A percentile compares a stretch with the other conserved stretches of the same genome.
Conservation (phyloP, 2,329 filamentous ascomycete genomes). For the Catunica adiposa region DNA sequence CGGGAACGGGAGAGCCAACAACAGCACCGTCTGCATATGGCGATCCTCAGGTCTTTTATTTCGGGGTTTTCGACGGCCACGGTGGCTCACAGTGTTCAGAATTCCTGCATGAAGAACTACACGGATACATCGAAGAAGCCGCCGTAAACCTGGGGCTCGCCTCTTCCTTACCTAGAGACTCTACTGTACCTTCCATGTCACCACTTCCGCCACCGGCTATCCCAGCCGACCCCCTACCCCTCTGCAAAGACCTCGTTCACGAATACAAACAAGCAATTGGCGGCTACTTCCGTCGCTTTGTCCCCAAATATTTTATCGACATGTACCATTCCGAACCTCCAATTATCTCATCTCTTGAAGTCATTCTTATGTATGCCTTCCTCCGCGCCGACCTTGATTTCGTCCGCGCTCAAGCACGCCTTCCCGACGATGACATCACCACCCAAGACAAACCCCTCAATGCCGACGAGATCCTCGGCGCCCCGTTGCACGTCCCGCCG, state of each 20-base stretch:
- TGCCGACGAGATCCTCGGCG: slow-evolving; percentile 64
- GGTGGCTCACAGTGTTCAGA: slow-evolving; percentile 78
- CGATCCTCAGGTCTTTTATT: slow-evolving; percentile 95
- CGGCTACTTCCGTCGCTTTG: slow-evolving; percentile 86
- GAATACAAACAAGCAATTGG: slow-evolving; percentile 75
- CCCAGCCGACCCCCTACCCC: slow-evolving; percentile 38
- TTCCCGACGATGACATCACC: slow-evolving; percentile 56
- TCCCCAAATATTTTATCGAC: slow-evolving; percentile 54
- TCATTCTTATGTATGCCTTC: slow-evolving; percentile 73
- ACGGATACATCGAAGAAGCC: slow-evolving; percentile 74
- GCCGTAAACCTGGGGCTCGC: slow-evolving; percentile 59
- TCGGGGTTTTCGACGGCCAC: slow-evolving; percentile 91
- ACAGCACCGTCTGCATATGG: slow-evolving; percentile 63
- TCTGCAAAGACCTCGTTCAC: slow-evolving; percentile 55
- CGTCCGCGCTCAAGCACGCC: slow-evolving; percentile 71
- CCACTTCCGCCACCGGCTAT: not conserved
- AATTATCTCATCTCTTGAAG: slow-evolving; percentile 18
- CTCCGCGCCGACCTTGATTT: slow-evolving; percentile 90
- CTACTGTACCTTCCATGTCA: too few species aligned
- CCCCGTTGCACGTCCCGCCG: slow-evolving; percentile 34
- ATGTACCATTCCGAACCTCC: slow-evolving; percentile 13
- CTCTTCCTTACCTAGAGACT: slow-evolving; percentile 32
- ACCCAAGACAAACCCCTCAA: slow-evolving; percentile 65
- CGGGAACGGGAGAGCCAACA: slow-evolving; percentile 40
- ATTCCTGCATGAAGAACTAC: slow-evolving; percentile 69